Base-by-base conservation (phyloP, 768 basidiomycete genomes). In the Tylopilus vinaceipallidus region DNA sequence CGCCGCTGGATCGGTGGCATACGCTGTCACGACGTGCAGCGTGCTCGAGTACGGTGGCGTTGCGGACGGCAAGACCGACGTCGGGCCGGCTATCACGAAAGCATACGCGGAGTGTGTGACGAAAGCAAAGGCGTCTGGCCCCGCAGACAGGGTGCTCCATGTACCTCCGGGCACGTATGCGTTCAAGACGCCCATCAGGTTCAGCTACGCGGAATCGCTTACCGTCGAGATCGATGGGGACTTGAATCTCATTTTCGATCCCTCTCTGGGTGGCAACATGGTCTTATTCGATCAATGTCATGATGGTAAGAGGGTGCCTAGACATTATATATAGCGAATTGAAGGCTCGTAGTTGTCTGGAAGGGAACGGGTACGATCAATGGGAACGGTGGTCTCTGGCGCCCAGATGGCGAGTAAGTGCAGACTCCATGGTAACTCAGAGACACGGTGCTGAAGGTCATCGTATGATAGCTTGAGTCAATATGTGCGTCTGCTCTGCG, bases 111-210 rank as follows among this genome's bases (percentile, higher is more conserved):
- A 48, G 17, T 39, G 55, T 22, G 42, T 45, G 19, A 13, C 36
- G 0, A 26, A 34, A 1, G 30, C 45, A 14, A 42, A n/a, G 17
- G 50, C 47, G 6, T 36, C 12, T 13, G 20, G 36, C 24, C 42
- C 50, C 7, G 36, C 24, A 6, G 33, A 58, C 4, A 50, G 49
- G n/a, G 20, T 53, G 11, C 41, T 50, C 7, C 17, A 33, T 29
- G 43, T 58, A 4, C 60, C 59, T 12, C 1, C 30, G 2, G 54
- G 54, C 24, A 38, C 32, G 6, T 47, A 45, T 17, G 48, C 48
- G 3, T 26, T 57, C 32, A 3, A 45, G 16, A 34, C 55, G 12
- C 2, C 13, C 7, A 42, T 53, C 29, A 30, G 4, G 5, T 35
- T 52, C 10, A 1, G 5, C 6, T 9, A 46, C 0, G 42, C 40